Percentiles rank a stretch among this genome's conserved stretches.
These are phyloP conservation scores for Aspergillus luchuensis DNA, from an alignment of 2,329 filamentous ascomycete species.

Conservation along the genomic window DNA sequence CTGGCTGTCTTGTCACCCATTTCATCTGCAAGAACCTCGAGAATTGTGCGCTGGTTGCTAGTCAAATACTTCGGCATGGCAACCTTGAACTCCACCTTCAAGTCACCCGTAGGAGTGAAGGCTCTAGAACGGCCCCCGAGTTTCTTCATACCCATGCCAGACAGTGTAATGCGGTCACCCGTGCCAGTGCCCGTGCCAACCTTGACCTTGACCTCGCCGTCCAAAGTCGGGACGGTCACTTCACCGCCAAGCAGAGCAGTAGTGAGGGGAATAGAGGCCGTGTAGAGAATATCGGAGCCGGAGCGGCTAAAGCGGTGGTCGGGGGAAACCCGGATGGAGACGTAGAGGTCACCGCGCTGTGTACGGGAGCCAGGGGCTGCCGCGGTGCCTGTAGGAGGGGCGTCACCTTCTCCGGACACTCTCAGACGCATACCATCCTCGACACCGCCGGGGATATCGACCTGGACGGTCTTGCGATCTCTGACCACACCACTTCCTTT, in stretches of 20 bases:
- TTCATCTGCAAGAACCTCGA: constrained; percentile 96
- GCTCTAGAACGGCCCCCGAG: constrained; percentile 65
- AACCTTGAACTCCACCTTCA: constrained; percentile 93
- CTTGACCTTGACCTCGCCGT: constrained; percentile 86
- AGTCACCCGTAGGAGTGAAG: constrained; percentile 66
- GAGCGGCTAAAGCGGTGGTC: constrained; percentile 86
- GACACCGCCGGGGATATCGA: constrained; percentile 93
- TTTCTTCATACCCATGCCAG: constrained; percentile 92
- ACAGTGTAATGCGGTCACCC: constrained; percentile 85
- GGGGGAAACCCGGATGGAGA: constrained; percentile 83
- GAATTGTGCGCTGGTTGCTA: constrained; percentile 85
- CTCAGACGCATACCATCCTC: constrained; percentile 94
- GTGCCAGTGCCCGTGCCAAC: constrained; percentile 89
- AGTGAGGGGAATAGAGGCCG: constrained; percentile 85
- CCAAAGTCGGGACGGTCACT: constrained; percentile 83
- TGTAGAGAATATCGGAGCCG: constrained; percentile 90
- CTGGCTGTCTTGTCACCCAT: constrained; percentile 90
- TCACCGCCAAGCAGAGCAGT: constrained; percentile 92
- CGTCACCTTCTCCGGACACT: constrained; percentile 83
- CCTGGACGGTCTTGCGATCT: constrained; percentile 77
- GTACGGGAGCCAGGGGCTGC: constrained; percentile 64
- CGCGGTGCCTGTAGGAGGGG: constrained; percentile 72
- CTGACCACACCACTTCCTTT: constrained; percentile 79
- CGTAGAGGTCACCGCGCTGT: constrained; percentile 85
- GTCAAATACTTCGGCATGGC: constrained; percentile 92